Base-by-base conservation (phyloP, 345 rosid genomes). In the Dipteronia sinensis region DNA sequence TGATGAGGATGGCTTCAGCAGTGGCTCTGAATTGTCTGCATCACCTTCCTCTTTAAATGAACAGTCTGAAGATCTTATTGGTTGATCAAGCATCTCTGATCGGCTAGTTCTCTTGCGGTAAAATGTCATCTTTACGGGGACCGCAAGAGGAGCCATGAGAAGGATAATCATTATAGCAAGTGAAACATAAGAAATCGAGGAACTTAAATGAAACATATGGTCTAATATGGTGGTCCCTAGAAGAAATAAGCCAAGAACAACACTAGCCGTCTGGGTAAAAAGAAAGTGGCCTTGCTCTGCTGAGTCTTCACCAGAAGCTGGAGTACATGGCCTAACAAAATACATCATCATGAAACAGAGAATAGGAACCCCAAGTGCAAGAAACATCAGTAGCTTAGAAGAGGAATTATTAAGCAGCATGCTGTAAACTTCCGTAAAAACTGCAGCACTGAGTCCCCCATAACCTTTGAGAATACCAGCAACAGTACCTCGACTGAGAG, bases 401-500 rank as follows among this genome's bases (percentile, higher is more conserved):
- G 93, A 87, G 13, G 95, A 91, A 69, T 78, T 85, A 10, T 77
- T 76, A 44, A 91, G 90, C 77, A 91, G 65, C 65, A 82, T 76
- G 78, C 84, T 75, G 29, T 87, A 91, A 61, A 91, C 51, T 77
- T 80, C 87, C 13, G 95, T 91, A 67, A 88, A 91, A 10, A 91
- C 92, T 4, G 90, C 92, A 44, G 93, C 93, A 72, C 92, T 85
- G 44, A 91, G 85, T 13, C 93, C 95, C 6, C 83, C 83, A 67
- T 88, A 91, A 55, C 95, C 92, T 80, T 91, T 91, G 69, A 89
- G 90, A 79, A 89, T 87, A 31, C 92, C 92, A 46, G 93, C 89
- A 6, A 91, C 90, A 0, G 87, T 87, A 74, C 93, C 95, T 74
- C 91, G 78, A 77, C 84, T 88, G 8, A 82, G 72, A 10, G 93